These are phyloP conservation scores for Hypoxylon lienhwacheense DNA, from an alignment of 495 filamentous ascomycete genomes.

Conservation along the genomic window DNA sequence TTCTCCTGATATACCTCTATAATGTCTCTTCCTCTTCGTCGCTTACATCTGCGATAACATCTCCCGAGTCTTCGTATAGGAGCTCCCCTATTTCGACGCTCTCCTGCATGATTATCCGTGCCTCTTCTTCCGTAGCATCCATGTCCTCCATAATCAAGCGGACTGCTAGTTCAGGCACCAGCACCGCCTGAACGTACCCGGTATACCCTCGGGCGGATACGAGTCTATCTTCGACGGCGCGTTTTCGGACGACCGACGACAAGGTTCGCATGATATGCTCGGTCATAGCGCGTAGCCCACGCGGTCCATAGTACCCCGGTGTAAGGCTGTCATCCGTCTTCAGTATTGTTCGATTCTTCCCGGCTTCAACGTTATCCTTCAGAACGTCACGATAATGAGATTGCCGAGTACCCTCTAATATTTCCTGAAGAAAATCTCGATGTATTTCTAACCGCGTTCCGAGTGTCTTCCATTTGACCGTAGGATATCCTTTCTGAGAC, in stretches of 20 bases:
- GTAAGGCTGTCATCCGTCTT: slow-evolving; percentile 56
- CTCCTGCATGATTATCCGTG: slow-evolving; percentile 68
- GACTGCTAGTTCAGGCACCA: slow-evolving; percentile 83
- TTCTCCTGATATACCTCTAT: neutral
- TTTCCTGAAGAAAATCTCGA: slow-evolving; percentile 54
- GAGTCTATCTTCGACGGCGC: slow-evolving; percentile 66
- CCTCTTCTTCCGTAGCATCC: slow-evolving; percentile 62
- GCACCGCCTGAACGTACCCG: slow-evolving; percentile 77
- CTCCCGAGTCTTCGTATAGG: slow-evolving; percentile 67
- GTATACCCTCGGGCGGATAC: slow-evolving; percentile 70
- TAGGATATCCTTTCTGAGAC: slow-evolving; percentile 67
- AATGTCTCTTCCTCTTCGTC: slow-evolving; percentile 41
- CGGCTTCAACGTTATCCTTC: slow-evolving; percentile 58
- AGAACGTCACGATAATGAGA: slow-evolving; percentile 68
- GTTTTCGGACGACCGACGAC: slow-evolving; percentile 61
- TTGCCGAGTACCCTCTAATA: slow-evolving; percentile 58
- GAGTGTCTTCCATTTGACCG: slow-evolving; percentile 74
- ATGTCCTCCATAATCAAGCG: slow-evolving; percentile 85
- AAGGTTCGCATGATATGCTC: slow-evolving; percentile 68
- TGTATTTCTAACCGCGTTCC: slow-evolving; percentile 63
- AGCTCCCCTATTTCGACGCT: slow-evolving; percentile 78
- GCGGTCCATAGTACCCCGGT: slow-evolving; percentile 83
- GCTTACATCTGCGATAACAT: slow-evolving; percentile 57
- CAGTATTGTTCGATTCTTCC: slow-evolving; percentile 62
- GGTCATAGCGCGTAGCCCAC: slow-evolving; percentile 66